A percentile compares a stretch with the other conserved stretches of the same genome.
Conservation (phyloP, 345 rosid genomes). For the Euphorbia peplus region DNA sequence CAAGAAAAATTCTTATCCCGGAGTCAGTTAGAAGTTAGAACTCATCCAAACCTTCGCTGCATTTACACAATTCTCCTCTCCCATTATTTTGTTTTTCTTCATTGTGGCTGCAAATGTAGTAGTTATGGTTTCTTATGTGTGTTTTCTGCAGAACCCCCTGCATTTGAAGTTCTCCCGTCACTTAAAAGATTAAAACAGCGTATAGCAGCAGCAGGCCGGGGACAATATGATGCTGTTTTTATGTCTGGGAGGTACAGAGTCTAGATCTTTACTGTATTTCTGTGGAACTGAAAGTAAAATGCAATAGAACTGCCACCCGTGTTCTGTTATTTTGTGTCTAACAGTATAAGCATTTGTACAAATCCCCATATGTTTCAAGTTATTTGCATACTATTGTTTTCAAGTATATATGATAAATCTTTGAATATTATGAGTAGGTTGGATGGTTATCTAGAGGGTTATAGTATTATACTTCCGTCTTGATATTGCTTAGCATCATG, state of each 20-base stretch:
- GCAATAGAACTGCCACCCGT: neutral
- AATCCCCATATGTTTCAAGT: neutral
- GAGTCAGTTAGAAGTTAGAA: neutral
- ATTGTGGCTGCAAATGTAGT: neutral
- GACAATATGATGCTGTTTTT: constrained; percentile 83
- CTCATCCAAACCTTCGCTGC: neutral
- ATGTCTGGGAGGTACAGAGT: constrained; percentile 91
- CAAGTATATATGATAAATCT: neutral
- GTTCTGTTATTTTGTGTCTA: neutral
- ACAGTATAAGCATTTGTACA: neutral
- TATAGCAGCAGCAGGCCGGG: constrained; percentile 70
- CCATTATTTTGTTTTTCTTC: constrained; percentile 4
- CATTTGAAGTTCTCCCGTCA: constrained; percentile 87
- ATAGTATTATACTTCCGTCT: neutral
- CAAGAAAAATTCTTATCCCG: neutral
- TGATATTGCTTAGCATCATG: too few species aligned
- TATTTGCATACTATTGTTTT: neutral
- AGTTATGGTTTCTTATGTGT: constrained; percentile 13
- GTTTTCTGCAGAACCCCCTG: constrained; percentile 71
- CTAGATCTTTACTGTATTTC: neutral
- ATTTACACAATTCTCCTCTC: neutral
- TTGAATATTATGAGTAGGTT: neutral
- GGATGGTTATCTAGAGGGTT: neutral
- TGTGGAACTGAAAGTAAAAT: neutral
- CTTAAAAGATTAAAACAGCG: constrained; percentile 82